Base-by-base conservation (phyloP, 495 filamentous ascomycete genomes). In the Annulohypoxylon maeteangense region DNA sequence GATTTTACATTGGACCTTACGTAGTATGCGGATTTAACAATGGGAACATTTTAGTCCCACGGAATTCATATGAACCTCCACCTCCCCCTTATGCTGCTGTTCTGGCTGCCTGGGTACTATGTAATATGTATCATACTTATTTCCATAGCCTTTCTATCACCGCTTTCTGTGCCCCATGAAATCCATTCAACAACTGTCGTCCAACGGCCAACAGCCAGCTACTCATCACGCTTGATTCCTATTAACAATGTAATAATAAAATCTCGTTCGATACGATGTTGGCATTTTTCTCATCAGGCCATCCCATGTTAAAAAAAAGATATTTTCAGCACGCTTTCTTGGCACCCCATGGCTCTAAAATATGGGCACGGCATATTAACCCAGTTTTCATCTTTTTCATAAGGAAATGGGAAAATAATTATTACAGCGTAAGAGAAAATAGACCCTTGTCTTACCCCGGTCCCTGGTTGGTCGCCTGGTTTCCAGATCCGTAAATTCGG, bases 401-500 rank as follows among this genome's bases (percentile, higher is more conserved):
- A n/a, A 29, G 10, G 8, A 29, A 25, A n/a, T n/a, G n/a, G n/a
- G n/a, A n/a, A n/a, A n/a, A n/a, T n/a, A n/a, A n/a, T n/a, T n/a
- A n/a, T n/a, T n/a, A n/a, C n/a, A n/a, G n/a, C n/a, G n/a, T 23
- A n/a, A 51, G 22, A 14, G 23, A 51, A 27, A n/a, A 51, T 27
- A 14, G 23, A 55, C 23, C 56, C 56, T 40, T 47, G 36, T 11
- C 45, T 20, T 11, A 47, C 27, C 25, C 16, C 27, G 50, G 12
- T 16, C 58, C 20, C 45, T 70, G 67, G 54, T 70, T 70, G 67
- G 67, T 20, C 64, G 67, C 61, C 61, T 70, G 61, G 29, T 51
- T 55, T 61, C 61, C 53, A 70, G 67, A 61, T 59, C 60, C 67
- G 36, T 8, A 60, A 38, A 14, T 18, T 55, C 55, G 67, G 61